Percentiles rank a stretch among this genome's conserved stretches.
Evolutionary conservation across 306 rosid genomes (phyloP).

Genomic region (Dalbergia cultrata): DNA sequence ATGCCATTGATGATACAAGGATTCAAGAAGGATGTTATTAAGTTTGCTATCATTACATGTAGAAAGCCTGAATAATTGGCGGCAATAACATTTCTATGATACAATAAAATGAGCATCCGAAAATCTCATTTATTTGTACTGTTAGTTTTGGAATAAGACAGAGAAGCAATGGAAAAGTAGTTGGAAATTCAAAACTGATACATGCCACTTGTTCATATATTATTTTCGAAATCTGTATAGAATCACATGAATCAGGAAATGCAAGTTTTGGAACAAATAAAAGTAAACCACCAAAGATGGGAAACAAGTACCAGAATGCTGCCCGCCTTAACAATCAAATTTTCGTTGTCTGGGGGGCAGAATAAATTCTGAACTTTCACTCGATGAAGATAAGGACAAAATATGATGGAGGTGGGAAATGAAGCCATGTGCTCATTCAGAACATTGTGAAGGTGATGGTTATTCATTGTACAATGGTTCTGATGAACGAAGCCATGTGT

Average conservation of each 20-base stretch:
- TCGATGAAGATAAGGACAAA: not conserved
- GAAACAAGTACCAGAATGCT: not conserved
- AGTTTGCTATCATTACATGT: conserved; percentile 82
- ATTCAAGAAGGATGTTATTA: conserved; percentile 78
- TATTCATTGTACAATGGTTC: not conserved
- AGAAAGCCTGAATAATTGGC: conserved; percentile 60
- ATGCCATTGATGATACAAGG: conserved; percentile 96
- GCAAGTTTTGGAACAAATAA: not conserved
- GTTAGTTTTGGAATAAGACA: not conserved
- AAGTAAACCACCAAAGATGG: not conserved
- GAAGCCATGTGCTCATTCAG: too few species aligned
- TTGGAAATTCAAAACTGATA: not conserved
- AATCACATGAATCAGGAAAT: not conserved
- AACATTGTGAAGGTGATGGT: not conserved
- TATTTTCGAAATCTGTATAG: not conserved
- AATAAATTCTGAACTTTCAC: too few species aligned
- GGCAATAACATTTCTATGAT: conserved; percentile 3
- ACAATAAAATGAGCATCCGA: not conserved
- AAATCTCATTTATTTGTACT: not conserved
- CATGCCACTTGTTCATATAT: too few species aligned
- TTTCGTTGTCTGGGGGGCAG: too few species aligned
- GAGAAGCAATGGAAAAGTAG: not conserved
- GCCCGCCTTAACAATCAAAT: too few species aligned
- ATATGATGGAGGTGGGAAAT: too few species aligned
- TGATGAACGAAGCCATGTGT: not conserved